Evolutionary conservation across 139 green algal species (phyloP), one percentile per base, ranked within the genome.

Genomic region (Ettlia oleoabundans): DNA sequence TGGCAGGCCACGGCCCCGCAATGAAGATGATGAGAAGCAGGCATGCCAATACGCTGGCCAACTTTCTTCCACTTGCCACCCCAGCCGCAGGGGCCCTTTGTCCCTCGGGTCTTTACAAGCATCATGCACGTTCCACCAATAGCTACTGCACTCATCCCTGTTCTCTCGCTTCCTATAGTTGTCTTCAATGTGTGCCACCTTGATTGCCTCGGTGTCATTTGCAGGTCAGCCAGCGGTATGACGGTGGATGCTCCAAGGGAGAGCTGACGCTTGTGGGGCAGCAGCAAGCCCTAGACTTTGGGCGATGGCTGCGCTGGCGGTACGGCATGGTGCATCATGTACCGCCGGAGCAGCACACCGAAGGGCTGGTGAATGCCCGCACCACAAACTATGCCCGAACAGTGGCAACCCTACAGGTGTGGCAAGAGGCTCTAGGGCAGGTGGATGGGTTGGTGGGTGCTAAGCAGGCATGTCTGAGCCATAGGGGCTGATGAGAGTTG

Each of bases 181-280:
- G 4, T n/a, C n/a, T n/a, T n/a, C n/a, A n/a, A n/a, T n/a, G n/a
- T n/a, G n/a, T 80, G 52, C 30, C 24, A 33, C 52, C 9, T 43
- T 38, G 0, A 19, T 8, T 42, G n/a, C n/a, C n/a, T n/a, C 32
- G 2, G 18, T 30, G 2, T 42, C 6, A 35, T 2, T 64, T 70
- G 41, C 88, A 94, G 89, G 86, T 93, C 38, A 30, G 55, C 21
- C n/a, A 66, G 40, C 62, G 81, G 3, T 84, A 92, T 61, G 62
- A 76, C 4, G 92, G 92, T 22, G 90, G 90, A n/a, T 94, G 90
- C 81, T 80, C 78, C 69, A 94, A 92, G 84, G 92, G 92, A 22
- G 88, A 95, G 88, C 92, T 96, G 8, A 96, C 92, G 0, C 64
- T 81, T 28, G n/a, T 90, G 19, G 92, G 92, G 0, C 89, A 96